These are phyloP conservation scores for Claviceps sp. DNA, from an alignment of 2,329 filamentous ascomycete species.

Conservation along the genomic window DNA sequence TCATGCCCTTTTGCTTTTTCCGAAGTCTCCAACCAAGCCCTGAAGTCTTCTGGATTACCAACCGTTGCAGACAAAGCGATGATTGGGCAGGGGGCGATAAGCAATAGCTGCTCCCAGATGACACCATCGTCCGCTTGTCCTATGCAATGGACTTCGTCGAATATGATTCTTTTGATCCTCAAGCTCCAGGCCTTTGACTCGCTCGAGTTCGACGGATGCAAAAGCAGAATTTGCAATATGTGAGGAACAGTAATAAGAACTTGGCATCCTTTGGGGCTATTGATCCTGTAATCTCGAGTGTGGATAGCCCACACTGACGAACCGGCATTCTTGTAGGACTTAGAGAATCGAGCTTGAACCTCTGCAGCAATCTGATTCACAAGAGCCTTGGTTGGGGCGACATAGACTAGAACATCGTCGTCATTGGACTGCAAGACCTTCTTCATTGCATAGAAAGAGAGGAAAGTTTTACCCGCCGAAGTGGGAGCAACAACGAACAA, in stretches of 20 bases:
- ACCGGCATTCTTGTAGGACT: slow-evolving; percentile 44
- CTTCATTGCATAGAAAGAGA: slow-evolving; percentile 75
- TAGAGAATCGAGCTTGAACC: slow-evolving; percentile 60
- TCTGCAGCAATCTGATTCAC: slow-evolving; percentile 77
- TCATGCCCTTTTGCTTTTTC: slow-evolving; percentile 50
- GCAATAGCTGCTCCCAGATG: slow-evolving; percentile 65
- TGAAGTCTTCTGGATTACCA: slow-evolving; percentile 60
- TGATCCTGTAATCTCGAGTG: slow-evolving; percentile 61
- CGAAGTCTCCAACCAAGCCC: slow-evolving; percentile 50
- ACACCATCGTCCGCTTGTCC: slow-evolving; percentile 63
- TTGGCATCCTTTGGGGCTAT: slow-evolving; percentile 59
- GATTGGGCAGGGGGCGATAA: slow-evolving; percentile 63
- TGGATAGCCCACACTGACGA: slow-evolving; percentile 70
- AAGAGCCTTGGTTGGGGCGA: slow-evolving; percentile 69
- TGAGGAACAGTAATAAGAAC: slow-evolving; percentile 66
- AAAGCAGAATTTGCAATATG: slow-evolving; percentile 66
- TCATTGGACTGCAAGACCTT: slow-evolving; percentile 55
- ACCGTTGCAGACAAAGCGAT: slow-evolving; percentile 71
- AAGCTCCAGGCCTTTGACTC: slow-evolving; percentile 43
- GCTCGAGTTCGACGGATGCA: slow-evolving; percentile 50
- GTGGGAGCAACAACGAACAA: slow-evolving; percentile 67
- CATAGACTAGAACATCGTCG: slow-evolving; percentile 61
- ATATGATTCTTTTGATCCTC: slow-evolving; percentile 61
- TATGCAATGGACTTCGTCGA: slow-evolving; percentile 73
- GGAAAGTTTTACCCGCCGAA: slow-evolving; percentile 71